Percentiles rank a stretch among this genome's conserved stretches.
Conservation (phyloP, 2,329 filamentous ascomycete species). For the Aspergillus jensenii region DNA sequence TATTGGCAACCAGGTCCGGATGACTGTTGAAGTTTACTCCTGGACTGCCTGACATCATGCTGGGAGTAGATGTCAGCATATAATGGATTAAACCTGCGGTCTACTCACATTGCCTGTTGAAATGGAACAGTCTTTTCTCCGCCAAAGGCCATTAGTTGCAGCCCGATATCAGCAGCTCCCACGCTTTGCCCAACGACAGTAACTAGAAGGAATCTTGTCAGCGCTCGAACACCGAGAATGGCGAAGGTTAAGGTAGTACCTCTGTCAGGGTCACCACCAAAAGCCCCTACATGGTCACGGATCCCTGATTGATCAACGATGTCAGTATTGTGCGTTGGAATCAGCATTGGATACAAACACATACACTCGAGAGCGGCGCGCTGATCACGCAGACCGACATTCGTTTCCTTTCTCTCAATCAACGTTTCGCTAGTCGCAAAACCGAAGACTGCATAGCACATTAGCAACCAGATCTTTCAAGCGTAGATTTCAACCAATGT, state of each 20-base stretch:
- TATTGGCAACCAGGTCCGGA: constrained; percentile 22
- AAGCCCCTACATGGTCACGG: constrained; percentile 16
- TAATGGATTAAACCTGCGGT: constrained; percentile 10
- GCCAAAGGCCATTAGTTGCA: constrained; percentile 27
- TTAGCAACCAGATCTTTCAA: not conserved
- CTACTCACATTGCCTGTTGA: constrained; percentile 24
- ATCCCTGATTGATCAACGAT: constrained; percentile 12
- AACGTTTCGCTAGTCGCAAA: constrained; percentile 23
- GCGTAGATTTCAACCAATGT: no score
- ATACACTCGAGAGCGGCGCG: constrained; percentile 32
- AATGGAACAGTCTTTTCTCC: constrained; percentile 27
- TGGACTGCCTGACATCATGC: constrained; percentile 31
- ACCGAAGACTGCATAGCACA: constrained; percentile 11
- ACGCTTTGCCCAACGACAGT: constrained; percentile 33
- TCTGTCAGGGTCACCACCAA: constrained; percentile 18
- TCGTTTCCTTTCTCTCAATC: constrained; percentile 22
- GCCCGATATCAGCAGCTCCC: constrained; percentile 28
- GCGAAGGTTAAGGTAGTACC: constrained; percentile 1
- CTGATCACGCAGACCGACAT: constrained; percentile 33
- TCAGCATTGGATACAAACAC: not conserved
- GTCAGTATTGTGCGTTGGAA: not conserved
- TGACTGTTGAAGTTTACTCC: constrained; percentile 31
- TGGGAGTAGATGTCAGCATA: constrained; percentile 1
- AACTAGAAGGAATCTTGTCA: constrained; percentile 13
- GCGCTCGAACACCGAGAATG: not conserved